Evolutionary conservation across 2,329 filamentous ascomycete genomes (phyloP).

Genomic region (Colletotrichum kahawae): DNA sequence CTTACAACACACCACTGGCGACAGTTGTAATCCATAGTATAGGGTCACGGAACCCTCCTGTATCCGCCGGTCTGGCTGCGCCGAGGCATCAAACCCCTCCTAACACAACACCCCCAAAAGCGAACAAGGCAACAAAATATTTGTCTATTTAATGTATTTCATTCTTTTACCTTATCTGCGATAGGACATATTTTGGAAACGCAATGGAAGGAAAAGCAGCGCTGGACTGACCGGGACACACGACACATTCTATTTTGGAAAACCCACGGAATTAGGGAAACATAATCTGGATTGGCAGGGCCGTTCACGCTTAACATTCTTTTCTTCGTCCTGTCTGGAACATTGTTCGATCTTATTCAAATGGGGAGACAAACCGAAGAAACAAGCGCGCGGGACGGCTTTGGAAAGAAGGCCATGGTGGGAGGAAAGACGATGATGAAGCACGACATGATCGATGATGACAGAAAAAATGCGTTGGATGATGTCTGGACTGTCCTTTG

Average conservation of each 20-base stretch:
- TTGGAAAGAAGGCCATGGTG: background rate
- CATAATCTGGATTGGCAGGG: conserved; percentile 15
- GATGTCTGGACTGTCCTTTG: conserved; percentile 18
- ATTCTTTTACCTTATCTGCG: background rate
- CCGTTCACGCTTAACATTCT: conserved; percentile 1
- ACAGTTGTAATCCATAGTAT: conserved; percentile 6
- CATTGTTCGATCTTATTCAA: background rate
- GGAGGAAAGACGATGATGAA: background rate
- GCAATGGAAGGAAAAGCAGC: background rate
- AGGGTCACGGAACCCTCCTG: background rate
- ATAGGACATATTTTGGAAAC: background rate
- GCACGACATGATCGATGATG: conserved; percentile 8
- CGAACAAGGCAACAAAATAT: background rate
- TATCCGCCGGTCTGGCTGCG: conserved; percentile 4
- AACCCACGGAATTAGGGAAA: background rate
- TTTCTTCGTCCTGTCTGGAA: background rate
- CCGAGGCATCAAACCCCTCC: background rate
- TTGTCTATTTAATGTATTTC: background rate
- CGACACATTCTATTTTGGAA: background rate
- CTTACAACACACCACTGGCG: background rate
- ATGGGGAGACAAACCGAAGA: background rate
- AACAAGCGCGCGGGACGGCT: background rate
- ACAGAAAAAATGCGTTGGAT: conserved; percentile 4
- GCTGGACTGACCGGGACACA: background rate
- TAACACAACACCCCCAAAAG: background rate